A percentile compares a stretch with the other conserved stretches of the same genome.
phyloP scores from a whole-genome alignment of 1,284 basidiomycete species.

The Sphaerobolus stellatus region DNA sequence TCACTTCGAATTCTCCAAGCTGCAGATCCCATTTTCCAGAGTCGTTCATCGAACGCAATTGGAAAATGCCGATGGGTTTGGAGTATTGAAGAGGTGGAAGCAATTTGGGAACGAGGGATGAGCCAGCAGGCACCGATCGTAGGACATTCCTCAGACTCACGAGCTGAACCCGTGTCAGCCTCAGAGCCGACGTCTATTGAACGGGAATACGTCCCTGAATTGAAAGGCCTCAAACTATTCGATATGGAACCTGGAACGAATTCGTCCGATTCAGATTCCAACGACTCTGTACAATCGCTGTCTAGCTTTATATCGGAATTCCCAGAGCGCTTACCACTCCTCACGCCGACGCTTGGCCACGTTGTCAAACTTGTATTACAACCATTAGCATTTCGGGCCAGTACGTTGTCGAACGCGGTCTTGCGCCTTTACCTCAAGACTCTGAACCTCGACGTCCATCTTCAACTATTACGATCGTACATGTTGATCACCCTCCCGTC shows the following conservation, averaged over 20 bases:
- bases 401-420: constrained; percentile 58
- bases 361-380: constrained; percentile 58
- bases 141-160: constrained; percentile 27
- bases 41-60: constrained; percentile 35
- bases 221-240: constrained; percentile 56
- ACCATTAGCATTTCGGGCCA: constrained; percentile 56
- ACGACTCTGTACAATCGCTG: constrained; percentile 27
- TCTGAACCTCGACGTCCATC: constrained; percentile 50
- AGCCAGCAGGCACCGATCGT: neutral
- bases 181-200: constrained; percentile 10
- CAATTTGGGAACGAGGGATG: constrained; percentile 13
- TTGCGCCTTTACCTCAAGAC: constrained; percentile 62
- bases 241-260: constrained; percentile 62
- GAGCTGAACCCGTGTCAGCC: constrained; percentile 26
- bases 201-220: constrained; percentile 30
- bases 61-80: constrained; percentile 55
- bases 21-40: constrained; percentile 50
- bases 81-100: constrained; percentile 51
- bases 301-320: constrained; percentile 53
- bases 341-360: constrained; percentile 61
- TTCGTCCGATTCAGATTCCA: constrained; percentile 24
- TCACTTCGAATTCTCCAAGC: constrained; percentile 62
- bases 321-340: constrained; percentile 54
- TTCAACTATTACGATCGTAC: constrained; percentile 66
- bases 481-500: constrained; percentile 62